Percentiles rank a stretch among this genome's conserved stretches.
phyloP scores from a whole-genome alignment of 2,329 filamentous ascomycete species.

The Botrytis aclada region DNA sequence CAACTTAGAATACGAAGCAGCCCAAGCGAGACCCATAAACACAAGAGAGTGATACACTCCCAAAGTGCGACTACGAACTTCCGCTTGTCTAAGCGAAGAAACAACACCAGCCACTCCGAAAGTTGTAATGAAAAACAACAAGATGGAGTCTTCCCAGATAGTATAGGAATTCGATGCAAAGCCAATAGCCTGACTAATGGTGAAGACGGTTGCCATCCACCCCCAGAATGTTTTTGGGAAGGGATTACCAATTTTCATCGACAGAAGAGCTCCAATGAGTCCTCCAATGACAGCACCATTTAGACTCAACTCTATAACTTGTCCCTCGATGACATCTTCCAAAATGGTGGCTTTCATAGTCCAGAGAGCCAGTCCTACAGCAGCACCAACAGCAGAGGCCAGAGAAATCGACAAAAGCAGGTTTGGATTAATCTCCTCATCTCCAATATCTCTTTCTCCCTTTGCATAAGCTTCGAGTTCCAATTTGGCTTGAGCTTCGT shows the following conservation, averaged over 20 bases:
- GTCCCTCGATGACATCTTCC: conserved; percentile 18
- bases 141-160: conserved; percentile 96
- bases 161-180: conserved; percentile 98
- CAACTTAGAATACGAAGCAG: conserved; percentile 84
- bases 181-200: conserved; percentile 81
- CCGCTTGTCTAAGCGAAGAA: conserved; percentile 70
- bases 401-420: conserved; percentile 30
- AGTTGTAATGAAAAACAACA: conserved; percentile 85
- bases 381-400: conserved; percentile 31
- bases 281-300: conserved; percentile 30
- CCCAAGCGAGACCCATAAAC: conserved; percentile 74
- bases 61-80: conserved; percentile 65
- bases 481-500: conserved; percentile 56
- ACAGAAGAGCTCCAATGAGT: conserved; percentile 43
- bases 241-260: conserved; percentile 45
- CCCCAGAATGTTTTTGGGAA: conserved; percentile 80
- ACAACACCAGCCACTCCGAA: conserved; percentile 76
- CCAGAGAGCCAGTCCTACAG: conserved; percentile 28
- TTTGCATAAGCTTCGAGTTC: conserved; percentile 45
- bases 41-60: conserved; percentile 81
- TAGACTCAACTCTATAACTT: conserved; percentile 29
- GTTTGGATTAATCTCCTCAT: conserved; percentile 31
- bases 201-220: conserved; percentile 79
- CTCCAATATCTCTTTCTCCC: conserved; percentile 23
- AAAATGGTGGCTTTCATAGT: conserved; percentile 18